Base-by-base conservation (phyloP, 257 asterid species). In the Striga asiatica region DNA sequence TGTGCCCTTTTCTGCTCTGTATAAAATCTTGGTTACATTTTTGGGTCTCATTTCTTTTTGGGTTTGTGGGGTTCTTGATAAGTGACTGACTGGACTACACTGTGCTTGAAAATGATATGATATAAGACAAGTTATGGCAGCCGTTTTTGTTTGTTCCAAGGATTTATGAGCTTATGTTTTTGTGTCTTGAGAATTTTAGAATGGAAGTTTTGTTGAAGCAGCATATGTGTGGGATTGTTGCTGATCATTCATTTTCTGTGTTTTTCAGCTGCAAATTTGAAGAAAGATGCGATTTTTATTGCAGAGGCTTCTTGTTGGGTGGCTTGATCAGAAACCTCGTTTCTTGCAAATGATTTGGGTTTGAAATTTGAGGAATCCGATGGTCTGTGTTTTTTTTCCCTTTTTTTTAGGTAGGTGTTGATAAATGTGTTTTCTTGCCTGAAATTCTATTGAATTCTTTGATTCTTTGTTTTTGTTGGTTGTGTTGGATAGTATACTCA, bases 361-460 rank as follows among this genome's bases (percentile, higher is more conserved):
- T 54, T 78, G 83, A 83, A 68, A 52, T 68, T 73, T 70, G 50
- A 47, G 96, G 98, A 85, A 86, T 83, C 98, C 95, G 95, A 86
- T 86, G 88, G 72, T 86, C 71, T n/a, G n/a, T n/a, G n/a, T n/a
- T n/a, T n/a, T n/a, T n/a, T n/a, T n/a, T n/a, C n/a, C 11, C 60
- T 60, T 45, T 52, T 78, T 60, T 76, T 64, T 68, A 28, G 83
- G 66, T 82, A 81, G 80, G 87, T 62, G 69, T 73, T 70, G 70
- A 29, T 13, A 3, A 1, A n/a, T 11, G 38, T 32, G 38, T 59
- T 24, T 17, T n/a, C n/a, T n/a, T n/a, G n/a, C n/a, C n/a, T 31
- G 20, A 22, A 11, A 61, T 16, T 61, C 62, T 64, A 52, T 70
- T 54, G 17, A 25, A 83, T 83, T 89, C 86, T 83, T 89, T 89